Percentiles rank a stretch among this genome's conserved stretches.
These are phyloP conservation scores for Lecanoromycetidae sp. DNA, from an alignment of 2,329 filamentous ascomycete species.

Conservation along the genomic window DNA sequence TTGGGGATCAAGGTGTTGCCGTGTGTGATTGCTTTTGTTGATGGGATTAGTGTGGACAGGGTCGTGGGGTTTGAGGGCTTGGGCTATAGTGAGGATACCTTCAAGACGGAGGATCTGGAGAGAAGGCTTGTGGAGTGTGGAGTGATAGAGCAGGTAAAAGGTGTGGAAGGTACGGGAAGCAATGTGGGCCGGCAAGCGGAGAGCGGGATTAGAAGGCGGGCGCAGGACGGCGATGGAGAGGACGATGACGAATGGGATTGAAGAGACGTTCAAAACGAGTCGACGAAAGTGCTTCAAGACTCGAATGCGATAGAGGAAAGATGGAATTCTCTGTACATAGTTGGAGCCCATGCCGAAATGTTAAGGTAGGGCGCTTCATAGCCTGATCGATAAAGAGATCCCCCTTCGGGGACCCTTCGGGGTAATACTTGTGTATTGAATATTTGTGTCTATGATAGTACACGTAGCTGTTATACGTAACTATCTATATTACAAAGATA, in stretches of 20 bases:
- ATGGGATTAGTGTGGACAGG: constrained; percentile 33
- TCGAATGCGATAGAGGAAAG: not conserved
- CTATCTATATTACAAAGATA: too few species aligned
- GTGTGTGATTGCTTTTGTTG: constrained; percentile 38
- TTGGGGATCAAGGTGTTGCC: constrained; percentile 35
- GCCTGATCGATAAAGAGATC: too few species aligned
- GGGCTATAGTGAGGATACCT: constrained; percentile 28
- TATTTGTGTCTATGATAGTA: too few species aligned
- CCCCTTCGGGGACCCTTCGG: too few species aligned
- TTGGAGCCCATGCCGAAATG: too few species aligned
- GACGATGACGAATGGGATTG: constrained; percentile 39
- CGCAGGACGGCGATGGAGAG: constrained; percentile 26
- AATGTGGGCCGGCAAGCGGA: constrained; percentile 20
- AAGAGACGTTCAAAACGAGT: not conserved
- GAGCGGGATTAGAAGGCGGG: constrained; percentile 17
- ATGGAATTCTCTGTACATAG: not conserved
- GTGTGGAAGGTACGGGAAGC: constrained; percentile 20
- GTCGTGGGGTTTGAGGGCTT: constrained; percentile 38
- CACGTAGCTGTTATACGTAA: too few species aligned
- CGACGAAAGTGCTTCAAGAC: too few species aligned
- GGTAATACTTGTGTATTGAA: too few species aligned
- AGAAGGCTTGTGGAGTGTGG: constrained; percentile 30
- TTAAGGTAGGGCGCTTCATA: too few species aligned
- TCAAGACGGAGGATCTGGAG: constrained; percentile 32
- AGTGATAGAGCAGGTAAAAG: constrained; percentile 28